A percentile compares a stretch with the other conserved stretches of the same genome.
phyloP scores from a whole-genome alignment of 208 protist genomes.

The Acanthamoeba castellanii region DNA sequence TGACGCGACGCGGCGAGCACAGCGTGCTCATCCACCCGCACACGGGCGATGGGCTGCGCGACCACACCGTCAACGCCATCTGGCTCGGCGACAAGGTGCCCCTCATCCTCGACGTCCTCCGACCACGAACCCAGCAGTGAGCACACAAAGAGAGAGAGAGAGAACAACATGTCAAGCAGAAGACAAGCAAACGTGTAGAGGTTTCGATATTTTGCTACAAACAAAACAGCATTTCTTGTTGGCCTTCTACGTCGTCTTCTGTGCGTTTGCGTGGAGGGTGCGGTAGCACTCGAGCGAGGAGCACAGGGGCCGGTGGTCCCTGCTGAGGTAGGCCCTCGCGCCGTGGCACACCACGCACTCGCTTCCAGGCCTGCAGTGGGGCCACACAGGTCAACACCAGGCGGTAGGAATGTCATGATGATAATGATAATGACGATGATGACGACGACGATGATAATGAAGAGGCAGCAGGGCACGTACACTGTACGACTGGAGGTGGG shows the following conservation, averaged over 20 bases:
- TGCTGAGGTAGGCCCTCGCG: background rate
- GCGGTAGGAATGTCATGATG: background rate
- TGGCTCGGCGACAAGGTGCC: slow-evolving; percentile 56
- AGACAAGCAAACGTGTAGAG: too few relatives aligned
- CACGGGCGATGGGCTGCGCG: slow-evolving; percentile 23
- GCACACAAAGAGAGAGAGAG: too few relatives aligned
- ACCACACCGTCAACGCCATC: slow-evolving; percentile 46
- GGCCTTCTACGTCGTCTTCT: background rate
- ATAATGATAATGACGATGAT: too few relatives aligned
- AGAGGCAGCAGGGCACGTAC: background rate
- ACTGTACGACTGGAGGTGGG: background rate
- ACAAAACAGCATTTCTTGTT: too few relatives aligned
- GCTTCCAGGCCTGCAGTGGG: background rate
- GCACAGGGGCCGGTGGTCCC: background rate
- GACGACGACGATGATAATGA: too few relatives aligned
- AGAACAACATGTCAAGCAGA: too few relatives aligned
- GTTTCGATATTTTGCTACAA: too few relatives aligned
- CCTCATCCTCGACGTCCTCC: slow-evolving; percentile 30
- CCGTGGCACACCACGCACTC: background rate
- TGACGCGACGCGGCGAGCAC: slow-evolving; percentile 37
- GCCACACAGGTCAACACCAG: background rate
- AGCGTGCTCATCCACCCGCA: slow-evolving; percentile 54
- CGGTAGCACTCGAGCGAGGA: background rate
- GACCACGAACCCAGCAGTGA: too few relatives aligned
- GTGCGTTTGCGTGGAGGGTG: background rate